Base-by-base conservation (phyloP, 768 basidiomycete species). In the Auriscalpium vulgare region DNA sequence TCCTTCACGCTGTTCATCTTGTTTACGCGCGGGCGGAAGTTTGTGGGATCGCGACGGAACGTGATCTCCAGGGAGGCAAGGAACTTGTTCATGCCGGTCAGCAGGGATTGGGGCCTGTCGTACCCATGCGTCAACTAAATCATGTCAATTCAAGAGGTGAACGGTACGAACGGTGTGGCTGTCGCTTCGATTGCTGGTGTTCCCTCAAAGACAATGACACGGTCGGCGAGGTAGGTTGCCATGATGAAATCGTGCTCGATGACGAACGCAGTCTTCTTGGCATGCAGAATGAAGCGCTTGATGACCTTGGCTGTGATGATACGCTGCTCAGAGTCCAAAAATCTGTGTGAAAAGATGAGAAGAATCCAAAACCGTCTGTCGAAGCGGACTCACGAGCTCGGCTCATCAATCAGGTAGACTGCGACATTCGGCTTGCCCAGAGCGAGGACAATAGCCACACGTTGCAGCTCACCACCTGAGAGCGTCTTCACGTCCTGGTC, bases 181-280 rank as follows among this genome's bases (percentile, higher is more conserved):
- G 86, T 95, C 16, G 97, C 95, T 51, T 86, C 53, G 50, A 94
- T 71, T 44, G 94, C 95, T 7, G 97, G 95, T 64, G 83, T 71
- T 40, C 91, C 91, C 68, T 89, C 86, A 64, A 92, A 95, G 11
- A 95, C 92, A 57, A 95, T 93, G 65, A 97, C 93, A 47, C 95
- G 88, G 69, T 99, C 97, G 44, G 97, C 95, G 55, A 99, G 88
- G 72, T 99, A 98, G 2, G 95, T 97, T 4, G 95, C 95, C 95
- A 97, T 97, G 76, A 98, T 97, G 72, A 99, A 97, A 77, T 98
- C 95, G 84, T 99, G 97, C 80, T 99, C 97, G 67, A 99, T 97
- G 65, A 99, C 82, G 70, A 99, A 97, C 0, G 97, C 97, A 1
- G 95, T 98, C 75, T 95, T 94, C 78, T 97, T 97, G 13, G 93